phyloP scores from a whole-genome alignment of 2,329 filamentous ascomycete genomes.

The Decorospora gaudefroyi region DNA sequence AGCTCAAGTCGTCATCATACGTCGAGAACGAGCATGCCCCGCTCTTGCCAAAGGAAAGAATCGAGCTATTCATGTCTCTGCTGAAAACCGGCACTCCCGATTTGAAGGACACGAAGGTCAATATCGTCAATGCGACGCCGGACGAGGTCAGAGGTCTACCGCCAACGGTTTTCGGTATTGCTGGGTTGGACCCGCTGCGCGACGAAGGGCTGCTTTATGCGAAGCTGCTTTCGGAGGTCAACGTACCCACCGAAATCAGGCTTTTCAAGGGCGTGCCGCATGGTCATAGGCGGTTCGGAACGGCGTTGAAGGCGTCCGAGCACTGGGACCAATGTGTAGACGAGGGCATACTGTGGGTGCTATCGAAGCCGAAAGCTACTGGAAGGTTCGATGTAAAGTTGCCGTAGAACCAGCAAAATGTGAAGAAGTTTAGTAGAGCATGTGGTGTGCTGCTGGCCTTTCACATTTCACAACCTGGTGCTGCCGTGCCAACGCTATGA shows the following conservation, averaged over 20 bases:
- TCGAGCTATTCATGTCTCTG: slow-evolving; percentile 41
- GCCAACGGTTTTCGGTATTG: slow-evolving; percentile 55
- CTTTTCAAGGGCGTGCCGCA: slow-evolving; percentile 61
- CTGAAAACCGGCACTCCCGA: slow-evolving; percentile 31
- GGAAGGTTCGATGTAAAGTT: slow-evolving; percentile 44
- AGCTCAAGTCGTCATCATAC: slow-evolving; percentile 50
- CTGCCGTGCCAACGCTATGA: no score
- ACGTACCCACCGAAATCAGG: slow-evolving; percentile 56
- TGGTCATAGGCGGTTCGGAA: slow-evolving; percentile 55
- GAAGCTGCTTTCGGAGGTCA: slow-evolving; percentile 49
- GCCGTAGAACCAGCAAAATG: slow-evolving; percentile 1
- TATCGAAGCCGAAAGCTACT: slow-evolving; percentile 44
- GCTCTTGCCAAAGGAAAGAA: slow-evolving; percentile 48
- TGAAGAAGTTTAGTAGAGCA: no score
- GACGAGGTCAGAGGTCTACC: slow-evolving; percentile 52
- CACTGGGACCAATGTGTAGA: slow-evolving; percentile 53
- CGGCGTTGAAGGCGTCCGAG: slow-evolving; percentile 47
- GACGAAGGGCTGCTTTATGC: slow-evolving; percentile 58
- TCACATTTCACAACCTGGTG: no score
- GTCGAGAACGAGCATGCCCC: slow-evolving; percentile 55
- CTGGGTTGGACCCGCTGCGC: slow-evolving; percentile 56
- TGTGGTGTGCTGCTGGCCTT: no score
- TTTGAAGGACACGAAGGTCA: slow-evolving; percentile 40
- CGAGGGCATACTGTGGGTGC: slow-evolving; percentile 52
- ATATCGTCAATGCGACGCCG: slow-evolving; percentile 39